Evolutionary conservation across 176 grass and related monocot species (phyloP).

Genomic region (Lolium rigidum): DNA sequence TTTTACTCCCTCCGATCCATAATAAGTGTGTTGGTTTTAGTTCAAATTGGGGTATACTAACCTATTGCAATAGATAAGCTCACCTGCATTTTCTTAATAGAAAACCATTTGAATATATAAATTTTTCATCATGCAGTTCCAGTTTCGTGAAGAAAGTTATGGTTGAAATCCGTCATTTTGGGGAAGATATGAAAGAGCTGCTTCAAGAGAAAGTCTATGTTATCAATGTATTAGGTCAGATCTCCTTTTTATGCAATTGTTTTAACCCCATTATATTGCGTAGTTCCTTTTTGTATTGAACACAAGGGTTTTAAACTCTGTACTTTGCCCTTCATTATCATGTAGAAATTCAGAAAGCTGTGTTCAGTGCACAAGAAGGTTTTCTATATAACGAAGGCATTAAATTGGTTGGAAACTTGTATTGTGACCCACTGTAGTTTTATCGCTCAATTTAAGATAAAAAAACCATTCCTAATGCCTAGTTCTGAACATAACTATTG

Average conservation of each 20-base stretch:
- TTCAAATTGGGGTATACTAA: constrained; percentile 23
- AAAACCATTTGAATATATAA: constrained; percentile 12
- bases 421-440: neutral
- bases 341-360: constrained; percentile 7
- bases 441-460: constrained; percentile 4
- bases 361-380: neutral
- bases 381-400: neutral
- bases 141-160: constrained; percentile 55
- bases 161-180: constrained; percentile 63
- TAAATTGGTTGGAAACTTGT: constrained; percentile 18
- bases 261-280: neutral
- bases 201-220: constrained; percentile 80
- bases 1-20: too few species aligned
- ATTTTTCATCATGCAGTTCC: constrained; percentile 58
- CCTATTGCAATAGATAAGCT: constrained; percentile 10
- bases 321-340: neutral
- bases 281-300: neutral
- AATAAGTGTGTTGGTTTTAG: neutral
- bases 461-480: neutral
- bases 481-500: constrained; percentile 33
- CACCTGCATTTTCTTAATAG: neutral
- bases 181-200: constrained; percentile 86
- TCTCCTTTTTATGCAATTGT: constrained; percentile 27
- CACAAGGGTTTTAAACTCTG: neutral
- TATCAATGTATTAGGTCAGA: constrained; percentile 78